Evolutionary conservation across 1,284 basidiomycete genomes (phyloP), one percentile per base, ranked within the genome.

Genomic region (Trichosporon ovoides): DNA sequence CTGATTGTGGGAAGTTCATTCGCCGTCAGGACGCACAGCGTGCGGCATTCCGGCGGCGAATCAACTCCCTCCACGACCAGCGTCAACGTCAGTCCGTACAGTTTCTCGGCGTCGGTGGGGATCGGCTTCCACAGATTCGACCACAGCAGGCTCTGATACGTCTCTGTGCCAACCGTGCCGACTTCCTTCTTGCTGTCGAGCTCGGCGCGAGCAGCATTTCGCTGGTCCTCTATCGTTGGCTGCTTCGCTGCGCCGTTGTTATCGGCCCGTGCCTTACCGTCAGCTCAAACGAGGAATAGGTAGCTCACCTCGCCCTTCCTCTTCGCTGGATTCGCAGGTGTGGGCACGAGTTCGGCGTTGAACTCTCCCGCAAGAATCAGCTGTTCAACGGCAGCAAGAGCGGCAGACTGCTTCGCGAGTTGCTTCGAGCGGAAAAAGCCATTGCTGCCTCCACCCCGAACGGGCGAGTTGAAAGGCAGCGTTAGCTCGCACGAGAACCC

Each of bases 311-410:
- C 20, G 9, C 38, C 34, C 38, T 52, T 58, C 5, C 14, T 18
- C 28, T 56, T 57, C 3, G 56, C 37, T 0, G 62, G 62, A 12
- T 52, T 58, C 3, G 56, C 28, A 2, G 67, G 67, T 0, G 56
- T 65, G 1, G 67, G 67, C 1, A 16, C 19, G 33, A 66, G 59
- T 7, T 57, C 20, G 10, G 46, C 38, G 13, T 62, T 61, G 16
- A 71, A 51, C 54, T 69, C 69, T 12, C 65, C 65, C 1, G 52
- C 57, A 1, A 49, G 48, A 2, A 62, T 51, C 18, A 71, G 57
- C 16, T 20, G 52, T 14, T 37, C 38, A n/a, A 64, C 57, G 13
- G 57, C 57, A 16, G 61, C 54, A 35, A 56, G 57, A 0, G 61
- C 43, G 3, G 66, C 69, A 20, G 52, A 52, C 18, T 58, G 59